These are phyloP conservation scores for Massariosphaeria phaeospora DNA, from an alignment of 495 filamentous ascomycete species.

Conservation along the genomic window DNA sequence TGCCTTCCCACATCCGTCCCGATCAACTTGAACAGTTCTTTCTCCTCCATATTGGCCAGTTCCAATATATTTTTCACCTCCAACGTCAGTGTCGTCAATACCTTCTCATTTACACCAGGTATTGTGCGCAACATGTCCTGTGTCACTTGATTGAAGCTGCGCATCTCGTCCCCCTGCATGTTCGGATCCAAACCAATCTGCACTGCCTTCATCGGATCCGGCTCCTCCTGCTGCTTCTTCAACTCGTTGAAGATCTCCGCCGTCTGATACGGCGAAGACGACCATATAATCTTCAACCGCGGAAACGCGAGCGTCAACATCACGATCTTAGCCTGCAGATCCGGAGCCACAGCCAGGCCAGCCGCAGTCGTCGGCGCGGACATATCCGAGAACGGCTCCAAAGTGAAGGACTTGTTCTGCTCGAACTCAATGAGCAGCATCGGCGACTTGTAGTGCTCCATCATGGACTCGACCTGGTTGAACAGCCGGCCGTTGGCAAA, in stretches of 20 bases:
- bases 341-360: slow-evolving; percentile 49
- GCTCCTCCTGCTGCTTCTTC: slow-evolving; percentile 82
- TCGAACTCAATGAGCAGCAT: slow-evolving; percentile 97
- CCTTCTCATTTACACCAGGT: slow-evolving; percentile 79
- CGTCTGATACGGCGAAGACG: slow-evolving; percentile 86
- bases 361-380: slow-evolving; percentile 57
- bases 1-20: slow-evolving; percentile 75
- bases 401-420: slow-evolving; percentile 92
- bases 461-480: slow-evolving; percentile 90
- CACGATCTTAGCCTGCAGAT: slow-evolving; percentile 88
- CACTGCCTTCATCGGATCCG: slow-evolving; percentile 83
- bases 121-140: slow-evolving; percentile 86
- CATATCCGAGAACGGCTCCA: slow-evolving; percentile 84
- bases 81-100: slow-evolving; percentile 61
- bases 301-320: slow-evolving; percentile 91
- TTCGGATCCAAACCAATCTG: slow-evolving; percentile 69
- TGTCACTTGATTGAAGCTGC: slow-evolving; percentile 59
- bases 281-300: slow-evolving; percentile 86
- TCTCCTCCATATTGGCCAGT: slow-evolving; percentile 78
- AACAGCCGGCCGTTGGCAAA: slow-evolving; percentile 88
- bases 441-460: slow-evolving; percentile 81
- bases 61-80: slow-evolving; percentile 73
- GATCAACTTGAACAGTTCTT: slow-evolving; percentile 65
- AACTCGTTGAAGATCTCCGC: slow-evolving; percentile 93
- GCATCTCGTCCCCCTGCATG: slow-evolving; percentile 54